Evolutionary conservation across 768 basidiomycete genomes (phyloP).

Genomic region (Lanmaoa rubissima): DNA sequence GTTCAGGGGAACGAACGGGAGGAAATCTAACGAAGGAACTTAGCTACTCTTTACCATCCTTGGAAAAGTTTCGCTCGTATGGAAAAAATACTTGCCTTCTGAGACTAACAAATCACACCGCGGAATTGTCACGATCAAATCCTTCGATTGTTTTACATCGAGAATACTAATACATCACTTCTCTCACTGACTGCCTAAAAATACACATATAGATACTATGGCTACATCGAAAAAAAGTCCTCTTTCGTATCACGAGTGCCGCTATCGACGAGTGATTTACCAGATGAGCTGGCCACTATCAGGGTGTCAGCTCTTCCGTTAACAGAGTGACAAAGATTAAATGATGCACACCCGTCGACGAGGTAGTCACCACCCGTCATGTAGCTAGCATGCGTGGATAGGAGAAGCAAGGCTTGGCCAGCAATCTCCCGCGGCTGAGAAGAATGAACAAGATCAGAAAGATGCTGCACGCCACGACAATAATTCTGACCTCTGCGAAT

Average conservation of each 20-base stretch:
- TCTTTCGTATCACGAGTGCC: too few species aligned
- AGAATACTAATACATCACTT: not conserved
- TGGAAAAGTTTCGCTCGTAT: too few species aligned
- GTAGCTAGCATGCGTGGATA: slow-evolving; percentile 51
- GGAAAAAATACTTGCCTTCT: too few species aligned
- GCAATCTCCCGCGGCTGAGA: slow-evolving; percentile 55
- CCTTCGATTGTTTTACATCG: too few species aligned
- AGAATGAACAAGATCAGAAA: not conserved
- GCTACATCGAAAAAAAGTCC: not conserved
- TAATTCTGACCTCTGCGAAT: slow-evolving; percentile 48
- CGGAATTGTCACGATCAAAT: too few species aligned
- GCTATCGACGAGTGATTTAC: slow-evolving; percentile 11
- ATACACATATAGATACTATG: not conserved
- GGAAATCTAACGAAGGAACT: too few species aligned
- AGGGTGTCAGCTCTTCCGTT: not conserved
- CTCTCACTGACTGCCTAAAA: slow-evolving; percentile 1
- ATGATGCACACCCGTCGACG: slow-evolving; percentile 48
- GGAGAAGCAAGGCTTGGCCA: slow-evolving; percentile 51
- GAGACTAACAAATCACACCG: too few species aligned
- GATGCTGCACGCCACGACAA: too few species aligned
- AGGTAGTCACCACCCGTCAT: slow-evolving; percentile 60
- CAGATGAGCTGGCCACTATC: slow-evolving; percentile 31
- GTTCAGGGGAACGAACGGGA: too few species aligned
- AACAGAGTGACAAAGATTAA: rapidly evolving
- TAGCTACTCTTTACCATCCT: too few species aligned